Conservation (phyloP, 1,284 basidiomycete genomes). For the Macrocystidia cucumis region DNA sequence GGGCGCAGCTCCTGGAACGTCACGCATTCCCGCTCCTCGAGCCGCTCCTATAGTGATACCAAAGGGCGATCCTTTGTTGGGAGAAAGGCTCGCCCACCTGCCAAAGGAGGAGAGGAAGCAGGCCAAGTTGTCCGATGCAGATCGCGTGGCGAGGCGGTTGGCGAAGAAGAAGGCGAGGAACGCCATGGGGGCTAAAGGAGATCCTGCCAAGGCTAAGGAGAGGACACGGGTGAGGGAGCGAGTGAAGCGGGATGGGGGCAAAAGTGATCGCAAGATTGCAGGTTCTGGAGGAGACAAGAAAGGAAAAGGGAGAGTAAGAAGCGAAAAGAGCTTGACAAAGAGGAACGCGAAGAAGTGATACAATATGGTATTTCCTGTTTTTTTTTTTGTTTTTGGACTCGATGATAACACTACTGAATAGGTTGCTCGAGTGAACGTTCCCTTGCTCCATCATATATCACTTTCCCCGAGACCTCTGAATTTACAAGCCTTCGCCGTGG, state of each 20-base stretch:
- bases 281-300: constrained; percentile 23
- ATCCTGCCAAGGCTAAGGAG: constrained; percentile 31
- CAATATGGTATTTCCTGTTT: background rate
- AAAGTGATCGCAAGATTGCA: constrained; percentile 8
- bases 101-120: constrained; percentile 84
- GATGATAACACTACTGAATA: constrained; percentile 2
- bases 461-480: background rate
- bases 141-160: constrained; percentile 73
- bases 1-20: constrained; percentile 5
- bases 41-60: constrained; percentile 35
- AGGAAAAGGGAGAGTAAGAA: constrained; percentile 36
- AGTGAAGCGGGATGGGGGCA: constrained; percentile 8
- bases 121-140: constrained; percentile 70
- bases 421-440: background rate
- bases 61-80: constrained; percentile 76
- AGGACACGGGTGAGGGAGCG: constrained; percentile 25
- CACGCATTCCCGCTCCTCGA: constrained; percentile 6
- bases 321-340: constrained; percentile 47
- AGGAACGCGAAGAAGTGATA: constrained; percentile 51
- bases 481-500: too few relatives aligned
- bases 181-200: constrained; percentile 34
- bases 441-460: background rate
- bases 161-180: constrained; percentile 81
- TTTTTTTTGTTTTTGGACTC: background rate
- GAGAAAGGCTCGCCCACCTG: constrained; percentile 66